Conservation (phyloP, 1,139 yeast genomes). For the Kodamaea arcana region DNA sequence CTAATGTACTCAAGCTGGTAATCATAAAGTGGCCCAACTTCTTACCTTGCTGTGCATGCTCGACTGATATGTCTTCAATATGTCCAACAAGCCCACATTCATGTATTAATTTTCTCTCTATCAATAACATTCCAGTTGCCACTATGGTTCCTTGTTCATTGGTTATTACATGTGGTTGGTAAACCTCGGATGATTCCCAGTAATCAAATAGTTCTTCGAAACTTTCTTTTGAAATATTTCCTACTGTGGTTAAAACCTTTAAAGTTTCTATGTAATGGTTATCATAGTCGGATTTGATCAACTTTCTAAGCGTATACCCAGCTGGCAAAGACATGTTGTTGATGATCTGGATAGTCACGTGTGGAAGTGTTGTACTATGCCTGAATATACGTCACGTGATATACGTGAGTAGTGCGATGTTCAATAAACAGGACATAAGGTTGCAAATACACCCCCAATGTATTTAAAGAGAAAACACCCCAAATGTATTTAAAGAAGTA, state of each 20-base stretch:
- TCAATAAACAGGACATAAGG: too few species aligned
- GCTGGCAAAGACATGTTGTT: slow-evolving; percentile 35
- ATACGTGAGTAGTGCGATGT: too few species aligned
- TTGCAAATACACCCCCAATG: too few species aligned
- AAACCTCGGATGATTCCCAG: slow-evolving; percentile 48
- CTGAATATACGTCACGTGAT: too few species aligned
- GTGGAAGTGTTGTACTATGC: too few species aligned
- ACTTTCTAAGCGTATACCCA: slow-evolving; percentile 51
- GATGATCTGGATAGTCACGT: too few species aligned
- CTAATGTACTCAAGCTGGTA: slow-evolving; percentile 56
- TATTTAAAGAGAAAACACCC: too few species aligned
- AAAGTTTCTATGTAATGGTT: slow-evolving; percentile 50
- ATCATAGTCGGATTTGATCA: slow-evolving; percentile 42
- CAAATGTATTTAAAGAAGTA: too few species aligned
- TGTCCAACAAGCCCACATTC: slow-evolving; percentile 86
- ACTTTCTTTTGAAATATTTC: slow-evolving; percentile 41
- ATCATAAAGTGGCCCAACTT: slow-evolving; percentile 71
- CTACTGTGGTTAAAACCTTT: slow-evolving; percentile 60
- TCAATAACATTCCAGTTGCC: slow-evolving; percentile 44
- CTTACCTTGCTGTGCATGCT: slow-evolving; percentile 73
- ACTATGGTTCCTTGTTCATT: slow-evolving; percentile 44
- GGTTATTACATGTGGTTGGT: slow-evolving; percentile 59
- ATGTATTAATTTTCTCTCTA: slow-evolving; percentile 69
- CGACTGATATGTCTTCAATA: slow-evolving; percentile 90
- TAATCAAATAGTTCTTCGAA: slow-evolving; percentile 42